These are phyloP conservation scores for Brettanomyces bruxellensis DNA, from an alignment of 805 yeast species.

Conservation along the genomic window DNA sequence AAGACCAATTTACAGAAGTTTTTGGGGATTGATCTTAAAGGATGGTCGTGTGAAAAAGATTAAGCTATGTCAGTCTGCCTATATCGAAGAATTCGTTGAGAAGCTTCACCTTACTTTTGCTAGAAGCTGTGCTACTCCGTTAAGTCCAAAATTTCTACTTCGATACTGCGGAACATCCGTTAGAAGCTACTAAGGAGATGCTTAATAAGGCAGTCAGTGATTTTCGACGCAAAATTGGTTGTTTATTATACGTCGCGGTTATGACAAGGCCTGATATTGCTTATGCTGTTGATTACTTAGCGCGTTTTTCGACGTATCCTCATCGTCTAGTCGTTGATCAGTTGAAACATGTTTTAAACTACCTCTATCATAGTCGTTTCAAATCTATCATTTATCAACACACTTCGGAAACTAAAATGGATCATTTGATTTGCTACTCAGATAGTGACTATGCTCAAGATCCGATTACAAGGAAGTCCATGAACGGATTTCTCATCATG, in stretches of 20 bases:
- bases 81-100: neutral
- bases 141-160: too few species aligned
- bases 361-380: neutral
- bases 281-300: too few species aligned
- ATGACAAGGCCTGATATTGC: too few species aligned
- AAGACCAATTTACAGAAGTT: neutral
- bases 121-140: too few species aligned
- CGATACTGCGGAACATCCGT: too few species aligned
- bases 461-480: neutral
- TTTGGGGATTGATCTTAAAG: neutral
- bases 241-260: too few species aligned
- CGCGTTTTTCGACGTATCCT: neutral
- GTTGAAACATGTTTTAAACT: neutral
- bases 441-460: neutral
- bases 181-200: too few species aligned
- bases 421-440: neutral
- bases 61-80: neutral
- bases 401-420: neutral
- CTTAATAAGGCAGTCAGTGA: too few species aligned
- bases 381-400: neutral
- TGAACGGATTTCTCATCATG: neutral
- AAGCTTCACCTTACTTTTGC: too few species aligned
- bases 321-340: neutral
- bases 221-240: too few species aligned
- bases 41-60: neutral